Base-by-base conservation (phyloP, 352 stramenopile species). In the Pythium phragmiticola region DNA sequence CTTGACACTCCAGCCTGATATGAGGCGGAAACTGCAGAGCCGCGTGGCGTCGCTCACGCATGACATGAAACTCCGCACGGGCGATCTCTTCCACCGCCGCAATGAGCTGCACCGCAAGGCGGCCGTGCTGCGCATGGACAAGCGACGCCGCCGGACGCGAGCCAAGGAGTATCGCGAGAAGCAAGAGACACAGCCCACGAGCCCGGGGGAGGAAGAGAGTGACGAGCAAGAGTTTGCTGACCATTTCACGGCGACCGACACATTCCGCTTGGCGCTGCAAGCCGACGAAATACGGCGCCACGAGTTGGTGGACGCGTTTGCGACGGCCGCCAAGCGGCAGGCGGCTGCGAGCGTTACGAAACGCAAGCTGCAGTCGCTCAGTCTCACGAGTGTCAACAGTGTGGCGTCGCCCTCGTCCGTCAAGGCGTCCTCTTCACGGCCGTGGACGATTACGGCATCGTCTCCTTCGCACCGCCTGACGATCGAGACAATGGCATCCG, bases 61-160 rank as follows among this genome's bases (percentile, higher is more conserved):
- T 41, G 66, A 87, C 5, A 68, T 92, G 57, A 85, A 89, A 62
- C 80, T 81, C 23, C 76, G 78, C 16, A 82, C 78, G 0, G 85
- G 81, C 11, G 83, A 91, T 36, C 51, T 91, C 17, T 94, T 84
- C 53, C 82, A 92, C 60, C 79, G 85, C 17, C 77, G 74, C 58
- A 92, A 94, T 64, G 81, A 92, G 49, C 69, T 94, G 14, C 81
- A 78, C 34, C 76, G 77, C 28, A 88, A 88, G 39, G 77, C 85
- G 50, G 65, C 70, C 14, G 75, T 77, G 52, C 34, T 74, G 21
- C 49, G 62, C 8, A 57, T 74, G 55, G 62, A 69, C 36, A 66
- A 30, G 26, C 26, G 57, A 19, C 60, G 60, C 19, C 66, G 56
- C 7, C 13, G 33, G 16, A 39, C 4, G 16, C 59, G 48, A 13